phyloP scores from a whole-genome alignment of 2,329 filamentous ascomycete genomes.

The Plenodomus biglobosus region DNA sequence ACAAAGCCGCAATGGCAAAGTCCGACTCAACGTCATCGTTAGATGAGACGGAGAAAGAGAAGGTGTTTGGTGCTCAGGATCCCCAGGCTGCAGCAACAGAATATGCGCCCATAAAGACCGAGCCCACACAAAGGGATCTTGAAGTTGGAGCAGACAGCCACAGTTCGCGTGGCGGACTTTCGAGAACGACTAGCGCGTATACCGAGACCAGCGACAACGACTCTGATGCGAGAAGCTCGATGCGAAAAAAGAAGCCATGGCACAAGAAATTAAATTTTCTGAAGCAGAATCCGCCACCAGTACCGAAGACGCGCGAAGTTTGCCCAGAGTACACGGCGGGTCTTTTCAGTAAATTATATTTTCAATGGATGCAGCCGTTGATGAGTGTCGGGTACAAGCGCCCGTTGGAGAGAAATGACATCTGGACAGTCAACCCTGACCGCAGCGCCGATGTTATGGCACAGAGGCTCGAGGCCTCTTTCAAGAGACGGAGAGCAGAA shows the following conservation, averaged over 20 bases:
- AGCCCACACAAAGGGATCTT: conserved; percentile 37
- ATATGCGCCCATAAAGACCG: conserved; percentile 44
- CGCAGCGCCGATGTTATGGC: conserved; percentile 72
- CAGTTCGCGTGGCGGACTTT: conserved; percentile 24
- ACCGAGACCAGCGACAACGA: conserved; percentile 36
- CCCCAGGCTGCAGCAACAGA: conserved; percentile 41
- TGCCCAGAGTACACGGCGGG: conserved; percentile 73
- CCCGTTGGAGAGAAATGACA: conserved; percentile 77
- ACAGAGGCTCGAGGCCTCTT: conserved; percentile 64
- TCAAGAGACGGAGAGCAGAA: conserved; percentile 63
- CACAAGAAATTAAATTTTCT: conserved; percentile 57
- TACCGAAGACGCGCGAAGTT: conserved; percentile 55
- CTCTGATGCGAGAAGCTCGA: conserved; percentile 29
- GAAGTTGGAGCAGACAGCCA: conserved; percentile 16
- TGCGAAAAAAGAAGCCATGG: conserved; percentile 55
- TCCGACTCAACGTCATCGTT: conserved; percentile 28
- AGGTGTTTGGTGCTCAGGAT: conserved; percentile 41
- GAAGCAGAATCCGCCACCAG: conserved; percentile 55
- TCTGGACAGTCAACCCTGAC: conserved; percentile 85
- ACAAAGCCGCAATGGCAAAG: conserved; percentile 13
- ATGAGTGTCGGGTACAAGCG: conserved; percentile 86
- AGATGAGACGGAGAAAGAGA: conserved; percentile 40
- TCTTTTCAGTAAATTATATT: conserved; percentile 75
- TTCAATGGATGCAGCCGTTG: conserved; percentile 86
- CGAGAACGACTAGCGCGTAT: conserved; percentile 27